Evolutionary conservation across 2,329 filamentous ascomycete species (phyloP).

Genomic region (Huntiella savannae): DNA sequence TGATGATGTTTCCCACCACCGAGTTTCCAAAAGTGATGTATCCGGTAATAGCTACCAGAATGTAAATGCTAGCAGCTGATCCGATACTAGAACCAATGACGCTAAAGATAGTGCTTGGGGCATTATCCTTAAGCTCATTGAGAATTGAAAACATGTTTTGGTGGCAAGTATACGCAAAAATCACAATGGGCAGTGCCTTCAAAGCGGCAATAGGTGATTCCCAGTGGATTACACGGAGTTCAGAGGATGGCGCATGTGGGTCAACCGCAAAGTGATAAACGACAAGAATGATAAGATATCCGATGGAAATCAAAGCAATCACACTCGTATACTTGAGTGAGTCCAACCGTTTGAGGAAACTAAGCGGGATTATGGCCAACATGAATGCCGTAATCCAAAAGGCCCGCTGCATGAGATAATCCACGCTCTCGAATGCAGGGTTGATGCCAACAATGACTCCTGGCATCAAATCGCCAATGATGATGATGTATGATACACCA

Average conservation of each 20-base stretch:
- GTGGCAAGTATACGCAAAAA: constrained; percentile 98
- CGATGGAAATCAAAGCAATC: constrained; percentile 77
- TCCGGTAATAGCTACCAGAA: constrained; percentile 82
- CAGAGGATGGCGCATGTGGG: constrained; percentile 51
- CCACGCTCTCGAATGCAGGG: constrained; percentile 36
- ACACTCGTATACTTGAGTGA: constrained; percentile 95
- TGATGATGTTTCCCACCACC: constrained; percentile 80
- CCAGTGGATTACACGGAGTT: constrained; percentile 60
- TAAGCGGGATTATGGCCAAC: constrained; percentile 85
- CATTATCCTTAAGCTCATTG: constrained; percentile 80
- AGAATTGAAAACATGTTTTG: constrained; percentile 99
- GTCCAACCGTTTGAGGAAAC: constrained; percentile 77
- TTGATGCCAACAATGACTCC: constrained; percentile 74
- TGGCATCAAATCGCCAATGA: constrained; percentile 96
- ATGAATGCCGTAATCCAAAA: constrained; percentile 99
- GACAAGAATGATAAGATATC: constrained; percentile 81
- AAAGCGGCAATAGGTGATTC: constrained; percentile 60
- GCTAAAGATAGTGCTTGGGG: constrained; percentile 50
- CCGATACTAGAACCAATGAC: constrained; percentile 77
- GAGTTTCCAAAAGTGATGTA: constrained; percentile 89
- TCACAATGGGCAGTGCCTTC: constrained; percentile 79
- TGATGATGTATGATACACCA: constrained; percentile 92
- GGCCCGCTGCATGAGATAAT: constrained; percentile 70
- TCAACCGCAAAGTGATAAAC: constrained; percentile 83
- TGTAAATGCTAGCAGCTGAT: constrained; percentile 68